These are phyloP conservation scores for Rhytidhysteron rufulum DNA, from an alignment of 2,329 filamentous ascomycete genomes.

Conservation along the genomic window DNA sequence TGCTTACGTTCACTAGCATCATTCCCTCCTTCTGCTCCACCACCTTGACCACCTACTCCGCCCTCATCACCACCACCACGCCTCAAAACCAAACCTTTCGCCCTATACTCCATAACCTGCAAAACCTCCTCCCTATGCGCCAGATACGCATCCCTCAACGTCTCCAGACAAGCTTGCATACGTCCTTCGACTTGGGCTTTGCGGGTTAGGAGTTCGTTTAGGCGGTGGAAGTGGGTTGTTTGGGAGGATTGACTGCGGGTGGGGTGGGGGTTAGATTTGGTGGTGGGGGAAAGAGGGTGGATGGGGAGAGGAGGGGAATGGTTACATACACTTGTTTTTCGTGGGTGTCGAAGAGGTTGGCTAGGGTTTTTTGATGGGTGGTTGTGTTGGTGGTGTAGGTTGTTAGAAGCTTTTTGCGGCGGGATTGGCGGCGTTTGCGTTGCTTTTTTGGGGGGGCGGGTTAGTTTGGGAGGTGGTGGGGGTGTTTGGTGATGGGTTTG, in stretches of 20 bases:
- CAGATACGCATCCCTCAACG: conserved; percentile 15
- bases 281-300: not conserved
- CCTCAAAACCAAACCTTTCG: not conserved
- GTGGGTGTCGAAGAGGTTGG: conserved; percentile 19
- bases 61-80: not conserved
- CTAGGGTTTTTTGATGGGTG: conserved; percentile 15
- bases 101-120: not conserved
- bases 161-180: conserved; percentile 16
- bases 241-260: conserved; percentile 17
- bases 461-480: not conserved
- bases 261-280: conserved; percentile 1
- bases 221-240: conserved; percentile 20
- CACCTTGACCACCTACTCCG: not conserved
- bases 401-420: conserved; percentile 17
- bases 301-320: not conserved
- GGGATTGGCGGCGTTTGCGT: conserved; percentile 20
- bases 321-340: conserved; percentile 23
- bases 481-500: not conserved
- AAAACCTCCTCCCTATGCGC: conserved; percentile 20
- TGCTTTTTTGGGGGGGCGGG: conserved; percentile 21
- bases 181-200: conserved; percentile 23
- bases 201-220: conserved; percentile 17
- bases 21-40: not conserved
- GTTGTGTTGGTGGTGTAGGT: conserved; percentile 12
- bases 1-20: not conserved